A percentile compares a stretch with the other conserved stretches of the same genome.
These are phyloP conservation scores for Hysterangium stoloniferum DNA, from an alignment of 768 basidiomycete genomes.

Conservation along the genomic window DNA sequence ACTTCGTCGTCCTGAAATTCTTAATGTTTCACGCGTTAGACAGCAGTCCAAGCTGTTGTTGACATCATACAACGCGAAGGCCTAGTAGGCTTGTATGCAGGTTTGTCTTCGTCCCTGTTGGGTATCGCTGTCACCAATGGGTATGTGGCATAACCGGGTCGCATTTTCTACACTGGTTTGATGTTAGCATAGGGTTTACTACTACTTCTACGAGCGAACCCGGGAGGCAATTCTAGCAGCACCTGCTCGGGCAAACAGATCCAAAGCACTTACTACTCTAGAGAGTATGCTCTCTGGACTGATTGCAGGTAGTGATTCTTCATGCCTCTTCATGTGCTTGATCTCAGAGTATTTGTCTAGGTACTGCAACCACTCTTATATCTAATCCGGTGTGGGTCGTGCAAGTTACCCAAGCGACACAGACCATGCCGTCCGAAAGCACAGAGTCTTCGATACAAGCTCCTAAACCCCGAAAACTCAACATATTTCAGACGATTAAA, in stretches of 20 bases:
- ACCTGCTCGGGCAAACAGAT: constrained; percentile 31
- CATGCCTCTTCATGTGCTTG: background rate
- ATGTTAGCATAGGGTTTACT: constrained; percentile 63
- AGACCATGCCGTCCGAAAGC: constrained; percentile 33
- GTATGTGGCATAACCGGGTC: constrained; percentile 31
- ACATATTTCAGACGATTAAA: constrained; percentile 57
- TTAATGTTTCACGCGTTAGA: constrained; percentile 31
- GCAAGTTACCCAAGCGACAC: constrained; percentile 82
- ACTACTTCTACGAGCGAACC: constrained; percentile 82
- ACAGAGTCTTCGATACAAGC: constrained; percentile 3
- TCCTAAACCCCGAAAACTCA: constrained; percentile 32
- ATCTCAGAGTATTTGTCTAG: constrained; percentile 31
- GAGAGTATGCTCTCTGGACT: constrained; percentile 87
- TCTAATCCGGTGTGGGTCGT: constrained; percentile 97
- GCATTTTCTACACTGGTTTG: background rate
- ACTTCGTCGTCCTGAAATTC: too few species aligned
- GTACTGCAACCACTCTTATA: constrained; percentile 79
- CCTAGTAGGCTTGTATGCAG: constrained; percentile 75
- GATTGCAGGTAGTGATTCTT: constrained; percentile 59
- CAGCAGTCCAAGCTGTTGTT: constrained; percentile 54
- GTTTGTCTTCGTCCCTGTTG: constrained; percentile 74
- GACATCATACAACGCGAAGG: constrained; percentile 85
- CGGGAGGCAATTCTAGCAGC: constrained; percentile 49
- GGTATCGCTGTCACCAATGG: constrained; percentile 93
- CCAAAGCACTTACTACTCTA: constrained; percentile 69